Percentiles rank a stretch among this genome's conserved stretches.
phyloP scores from a whole-genome alignment of 192 early-diverging fungal species.

The Coemansia sp. region DNA sequence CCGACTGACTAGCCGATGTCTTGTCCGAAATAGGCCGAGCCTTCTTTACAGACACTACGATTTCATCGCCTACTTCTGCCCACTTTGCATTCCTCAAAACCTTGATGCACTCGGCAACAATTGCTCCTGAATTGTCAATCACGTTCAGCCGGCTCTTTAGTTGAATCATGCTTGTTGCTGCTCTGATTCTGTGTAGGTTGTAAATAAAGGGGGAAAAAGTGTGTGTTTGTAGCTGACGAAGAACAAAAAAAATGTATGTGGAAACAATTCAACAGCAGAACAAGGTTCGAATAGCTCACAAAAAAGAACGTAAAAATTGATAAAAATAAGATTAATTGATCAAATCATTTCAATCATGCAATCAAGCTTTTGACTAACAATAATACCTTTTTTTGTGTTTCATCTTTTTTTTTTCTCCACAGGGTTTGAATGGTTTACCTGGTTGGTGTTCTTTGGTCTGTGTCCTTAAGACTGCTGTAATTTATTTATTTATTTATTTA shows the following conservation, averaged over 20 bases:
- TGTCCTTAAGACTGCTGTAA: too few relatives aligned
- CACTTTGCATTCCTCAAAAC: conserved; percentile 78
- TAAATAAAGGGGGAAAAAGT: not conserved
- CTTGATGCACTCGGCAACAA: conserved; percentile 93
- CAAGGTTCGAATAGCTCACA: too few relatives aligned
- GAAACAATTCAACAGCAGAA: too few relatives aligned
- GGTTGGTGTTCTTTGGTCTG: too few relatives aligned
- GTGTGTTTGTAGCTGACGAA: too few relatives aligned
- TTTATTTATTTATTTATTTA: too few relatives aligned
- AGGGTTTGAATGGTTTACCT: too few relatives aligned
- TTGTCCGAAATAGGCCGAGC: conserved; percentile 73
- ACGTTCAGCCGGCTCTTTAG: conserved; percentile 82
- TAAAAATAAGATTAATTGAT: not conserved
- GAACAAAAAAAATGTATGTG: too few relatives aligned
- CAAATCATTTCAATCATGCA: not conserved
- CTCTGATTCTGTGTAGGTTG: not conserved
- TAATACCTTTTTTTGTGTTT: not conserved
- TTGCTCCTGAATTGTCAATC: conserved; percentile 96
- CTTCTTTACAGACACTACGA: conserved; percentile 93
- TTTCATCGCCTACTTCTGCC: conserved; percentile 82
- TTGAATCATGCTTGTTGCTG: conserved; percentile 63
- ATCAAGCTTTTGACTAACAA: not conserved
- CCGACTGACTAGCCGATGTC: conserved; percentile 51
- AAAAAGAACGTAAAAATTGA: not conserved
- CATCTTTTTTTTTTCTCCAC: not conserved